Conservation (phyloP, 148 eudicot genomes). For the Silene conica region DNA sequence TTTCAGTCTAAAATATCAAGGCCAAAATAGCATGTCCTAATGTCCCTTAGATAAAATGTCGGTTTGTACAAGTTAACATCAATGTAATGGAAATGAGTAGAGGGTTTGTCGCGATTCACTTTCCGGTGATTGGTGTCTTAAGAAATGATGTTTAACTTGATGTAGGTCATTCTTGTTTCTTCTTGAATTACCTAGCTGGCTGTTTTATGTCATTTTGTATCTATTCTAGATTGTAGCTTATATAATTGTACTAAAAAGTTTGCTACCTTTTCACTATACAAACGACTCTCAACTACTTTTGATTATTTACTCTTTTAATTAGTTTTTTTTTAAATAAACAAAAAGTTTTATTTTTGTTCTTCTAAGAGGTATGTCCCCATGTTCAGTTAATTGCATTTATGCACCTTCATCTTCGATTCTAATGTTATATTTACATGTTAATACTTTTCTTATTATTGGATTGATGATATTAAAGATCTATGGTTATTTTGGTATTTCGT, state of each 20-base stretch:
- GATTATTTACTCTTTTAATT: slow-evolving; percentile 2
- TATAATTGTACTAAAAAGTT: not conserved
- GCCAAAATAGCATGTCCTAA: no score
- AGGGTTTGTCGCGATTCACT: slow-evolving; percentile 14
- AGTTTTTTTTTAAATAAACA: not conserved
- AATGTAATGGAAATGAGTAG: not conserved
- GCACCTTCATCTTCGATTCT: no score
- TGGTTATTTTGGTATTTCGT: no score
- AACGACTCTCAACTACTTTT: slow-evolving; percentile 1
- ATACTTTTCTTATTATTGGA: no score
- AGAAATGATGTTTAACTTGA: slow-evolving; percentile 4
- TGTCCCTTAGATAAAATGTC: not conserved
- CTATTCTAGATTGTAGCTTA: slow-evolving; percentile 7
- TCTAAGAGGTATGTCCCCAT: not conserved
- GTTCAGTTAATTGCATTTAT: not conserved
- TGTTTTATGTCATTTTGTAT: slow-evolving; percentile 9
- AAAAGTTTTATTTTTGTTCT: not conserved
- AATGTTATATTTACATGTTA: no score
- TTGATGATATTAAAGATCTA: no score
- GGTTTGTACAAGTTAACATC: not conserved
- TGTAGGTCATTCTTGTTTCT: slow-evolving; percentile 11
- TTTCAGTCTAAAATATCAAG: no score
- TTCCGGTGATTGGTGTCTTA: slow-evolving; percentile 18
- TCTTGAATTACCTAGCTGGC: not conserved
- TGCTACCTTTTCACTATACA: slow-evolving; percentile 16